Base-by-base conservation (phyloP, 352 stramenopile genomes). In the Plasmopara muralis region DNA sequence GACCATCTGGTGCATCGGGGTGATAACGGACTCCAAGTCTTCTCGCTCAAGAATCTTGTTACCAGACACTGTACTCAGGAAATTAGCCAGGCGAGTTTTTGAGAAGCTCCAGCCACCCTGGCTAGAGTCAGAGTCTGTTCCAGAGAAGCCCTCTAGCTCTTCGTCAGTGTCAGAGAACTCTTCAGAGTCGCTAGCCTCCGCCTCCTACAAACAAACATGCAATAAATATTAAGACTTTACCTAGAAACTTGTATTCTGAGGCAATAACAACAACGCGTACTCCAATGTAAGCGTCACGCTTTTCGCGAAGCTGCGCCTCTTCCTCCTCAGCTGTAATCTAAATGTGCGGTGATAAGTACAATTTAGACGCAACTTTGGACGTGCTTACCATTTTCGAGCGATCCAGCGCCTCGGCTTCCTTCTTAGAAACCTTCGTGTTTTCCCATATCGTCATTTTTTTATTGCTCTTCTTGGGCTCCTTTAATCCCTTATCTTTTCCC, bases 41-140 rank as follows among this genome's bases (percentile, higher is more conserved):
- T 95, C 82, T 15, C 90, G 81, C 18, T 85, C 85, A 13, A 99
- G 82, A 15, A 97, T 95, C 68, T 97, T 95, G 64, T 95, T 93
- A 13, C 88, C 85, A 28, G 85, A 89, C 39, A 97, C 70, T 14
- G 76, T 66, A 38, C 69, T 87, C 28, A 96, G 65, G 46, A 95
- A 93, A 55, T 83, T 83, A 14, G 78, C 82, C 37, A 96, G 50
- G 50, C 78, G 77, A 12, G 77, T 90, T 49, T 85, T 87, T 14
- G 74, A 77, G 68, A 92, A 94, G 66, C 67, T 89, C 83, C 83
- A 94, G 4, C 70, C 62, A 20, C 31, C 66, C 56, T 74, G 73
- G 51, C 67, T 83, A 2, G 74, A 64, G 29, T 89, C 78, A 35
- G 74, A 89, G 28, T 94, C 79, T 8, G 72, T 66, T 34, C 78